Evolutionary conservation across 106 monocot genomes (phyloP).

Genomic region (Ottelia alismoides): DNA sequence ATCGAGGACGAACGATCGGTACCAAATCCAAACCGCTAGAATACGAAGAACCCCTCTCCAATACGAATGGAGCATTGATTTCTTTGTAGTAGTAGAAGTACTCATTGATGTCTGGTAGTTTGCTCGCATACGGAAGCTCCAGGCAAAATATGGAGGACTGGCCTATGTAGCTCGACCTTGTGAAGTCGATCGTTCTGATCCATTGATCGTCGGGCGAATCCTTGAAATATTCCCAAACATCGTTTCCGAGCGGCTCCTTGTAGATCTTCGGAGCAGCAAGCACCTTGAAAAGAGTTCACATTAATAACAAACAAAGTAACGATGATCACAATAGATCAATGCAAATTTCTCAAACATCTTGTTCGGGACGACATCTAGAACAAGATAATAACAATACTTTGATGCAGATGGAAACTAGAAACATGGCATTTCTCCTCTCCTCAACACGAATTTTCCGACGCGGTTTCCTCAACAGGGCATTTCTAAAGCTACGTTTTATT

Average conservation of each 20-base stretch:
- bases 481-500: too few relatives aligned
- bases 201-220: slow-evolving; percentile 58
- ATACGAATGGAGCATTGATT: slow-evolving; percentile 15
- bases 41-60: slow-evolving; percentile 26
- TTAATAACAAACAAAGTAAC: too few relatives aligned
- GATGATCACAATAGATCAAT: too few relatives aligned
- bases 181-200: slow-evolving; percentile 83
- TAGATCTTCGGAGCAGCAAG: slow-evolving; percentile 70
- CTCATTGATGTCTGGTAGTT: slow-evolving; percentile 38
- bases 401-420: too few relatives aligned
- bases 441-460: too few relatives aligned
- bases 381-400: too few relatives aligned
- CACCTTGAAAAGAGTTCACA: slow-evolving; percentile 41
- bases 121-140: slow-evolving; percentile 27
- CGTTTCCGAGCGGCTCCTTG: slow-evolving; percentile 19
- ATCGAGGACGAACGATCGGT: slow-evolving; percentile 50
- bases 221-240: slow-evolving; percentile 34
- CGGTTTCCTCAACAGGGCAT: too few relatives aligned
- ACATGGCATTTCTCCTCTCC: too few relatives aligned
- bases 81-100: slow-evolving; percentile 47
- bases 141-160: slow-evolving; percentile 71
- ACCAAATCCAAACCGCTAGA: slow-evolving; percentile 45
- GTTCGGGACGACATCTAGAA: too few relatives aligned
- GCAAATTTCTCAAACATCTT: too few relatives aligned
- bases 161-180: slow-evolving; percentile 50